A percentile compares a stretch with the other conserved stretches of the same genome.
phyloP scores from a whole-genome alignment of 495 filamentous ascomycete genomes.

The Hypomontagnella submonticulosa region DNA sequence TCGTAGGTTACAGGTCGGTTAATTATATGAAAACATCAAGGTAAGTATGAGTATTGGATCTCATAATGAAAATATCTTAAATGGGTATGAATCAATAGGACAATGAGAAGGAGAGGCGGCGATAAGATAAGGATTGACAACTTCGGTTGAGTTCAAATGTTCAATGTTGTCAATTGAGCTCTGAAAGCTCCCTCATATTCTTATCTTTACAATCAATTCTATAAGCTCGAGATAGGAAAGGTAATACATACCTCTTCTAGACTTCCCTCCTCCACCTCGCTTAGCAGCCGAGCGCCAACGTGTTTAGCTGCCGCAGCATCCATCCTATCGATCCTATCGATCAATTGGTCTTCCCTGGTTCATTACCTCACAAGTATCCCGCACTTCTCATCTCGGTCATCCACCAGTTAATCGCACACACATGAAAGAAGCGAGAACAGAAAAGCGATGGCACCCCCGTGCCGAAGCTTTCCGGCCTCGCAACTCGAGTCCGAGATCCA shows the following conservation, averaged over 20 bases:
- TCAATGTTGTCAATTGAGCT: conserved; percentile 7
- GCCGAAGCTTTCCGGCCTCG: conserved; percentile 64
- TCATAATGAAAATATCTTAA: conserved; percentile 6
- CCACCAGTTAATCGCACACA: not conserved
- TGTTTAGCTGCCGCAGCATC: conserved; percentile 36
- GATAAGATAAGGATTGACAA: conserved; percentile 47
- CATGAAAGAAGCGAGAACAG: not conserved
- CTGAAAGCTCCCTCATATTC: not conserved
- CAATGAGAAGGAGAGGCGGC: conserved; percentile 4
- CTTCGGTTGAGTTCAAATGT: not conserved
- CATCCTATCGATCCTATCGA: conserved; percentile 23
- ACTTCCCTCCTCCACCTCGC: conserved; percentile 70
- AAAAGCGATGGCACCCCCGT: conserved; percentile 68
- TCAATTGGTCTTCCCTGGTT: no score
- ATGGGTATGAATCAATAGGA: not conserved
- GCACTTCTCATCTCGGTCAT: not conserved
- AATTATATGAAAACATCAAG: not conserved
- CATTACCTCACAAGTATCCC: conserved; percentile 10
- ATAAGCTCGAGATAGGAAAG: conserved; percentile 1
- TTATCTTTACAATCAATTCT: not conserved
- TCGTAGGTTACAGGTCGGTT: not conserved
- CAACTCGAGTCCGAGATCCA: conserved; percentile 65
- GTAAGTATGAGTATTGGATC: not conserved
- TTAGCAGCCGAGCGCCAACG: conserved; percentile 71
- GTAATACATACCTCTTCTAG: conserved; percentile 70